Evolutionary conservation across 371 early-diverging fungal species (phyloP), one percentile per base, ranked within the genome.

Genomic region (Thermomucor indicae-seudaticae): DNA sequence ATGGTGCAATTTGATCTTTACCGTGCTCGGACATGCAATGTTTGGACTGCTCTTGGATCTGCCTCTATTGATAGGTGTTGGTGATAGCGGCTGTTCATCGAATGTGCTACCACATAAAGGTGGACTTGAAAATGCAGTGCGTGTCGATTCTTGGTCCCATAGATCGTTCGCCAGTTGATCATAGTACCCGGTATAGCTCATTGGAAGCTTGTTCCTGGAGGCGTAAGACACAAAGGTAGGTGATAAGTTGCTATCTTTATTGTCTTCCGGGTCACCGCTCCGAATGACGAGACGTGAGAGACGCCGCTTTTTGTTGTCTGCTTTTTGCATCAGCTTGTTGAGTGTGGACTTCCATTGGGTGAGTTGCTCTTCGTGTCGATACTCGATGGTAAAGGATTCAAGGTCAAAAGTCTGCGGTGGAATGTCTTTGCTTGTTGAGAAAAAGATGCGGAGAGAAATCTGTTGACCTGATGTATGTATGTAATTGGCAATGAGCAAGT

Each of bases 341-440:
- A 89, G 59, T 20, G 83, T 80, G 32, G 63, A 62, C 65, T 84
- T 80, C 97, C 98, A 97, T 58, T 86, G 81, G 29, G 78, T 78
- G 16, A 92, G 79, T 55, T 93, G 94, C 56, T 97, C 98, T 38
- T 86, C 88, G 51, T 91, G 89, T 17, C 89, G 74, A 64, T 92
- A 93, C 52, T 84, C 87, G 19, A 96, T 66, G 31, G 86, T 83
- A 62, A 97, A 92, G 30, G 87, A 82, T 50, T 96, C 92, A 59
- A 83, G 77, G 14, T 85, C 86, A 10, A 83, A 78, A 45, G 43
- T 41, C 16, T 41, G 54, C n/a, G n/a, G n/a, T 6, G 29, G 34
- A 23, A 17, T 46, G 22, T 52, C 53, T 43, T 60, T 60, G 19
- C 37, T 32, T n/a, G 51, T 51, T 12, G 51, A 53, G 56, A 60